Evolutionary conservation across 2,329 filamentous ascomycete species (phyloP), one percentile per base, ranked within the genome.

Genomic region (Clonostachys sp.): DNA sequence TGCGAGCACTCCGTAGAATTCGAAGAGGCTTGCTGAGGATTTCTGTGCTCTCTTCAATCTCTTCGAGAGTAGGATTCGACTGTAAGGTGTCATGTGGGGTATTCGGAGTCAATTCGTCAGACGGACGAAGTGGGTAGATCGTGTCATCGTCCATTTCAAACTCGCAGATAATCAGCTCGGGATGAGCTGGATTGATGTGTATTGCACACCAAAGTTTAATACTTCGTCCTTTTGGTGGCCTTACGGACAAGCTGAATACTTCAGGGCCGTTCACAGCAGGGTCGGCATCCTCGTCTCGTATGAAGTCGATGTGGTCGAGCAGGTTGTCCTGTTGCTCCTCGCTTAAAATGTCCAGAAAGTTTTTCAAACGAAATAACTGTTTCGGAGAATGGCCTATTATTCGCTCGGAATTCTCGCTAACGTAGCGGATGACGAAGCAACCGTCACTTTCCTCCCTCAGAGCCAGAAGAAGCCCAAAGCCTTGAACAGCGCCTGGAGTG

Each of bases 171-270:
- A 95, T 72, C 20, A 92, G 64, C 42, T 88, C 80, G 0, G 82
- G 78, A 52, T 90, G 82, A 1, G 73, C 67, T 1, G 84, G 76
- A 45, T 84, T 87, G 48, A 88, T 78, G 58, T 96, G 91, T 55
- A 94, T 84, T 8, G 89, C 90, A 62, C 89, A 95, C 91, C 91
- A 96, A 3, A 95, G 68, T 60, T 91, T 94, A 46, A 78, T 72
- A 5, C 72, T 74, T 50, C 77, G 75, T 17, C 74, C 72, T 24
- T 75, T 71, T 0, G 82, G 77, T 1, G 74, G 66, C n/a, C 80
- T 80, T 41, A 95, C 75, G 0, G 86, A 84, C 44, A 95, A 66
- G 44, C 87, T 88, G 55, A 96, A 94, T 4, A 96, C 88, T 57
- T 95, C 90, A 0, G 90, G 90, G 0, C 90, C 91, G 53, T 91